phyloP scores from a whole-genome alignment of 2,329 filamentous ascomycete species.

The Cryphonectria japonica region DNA sequence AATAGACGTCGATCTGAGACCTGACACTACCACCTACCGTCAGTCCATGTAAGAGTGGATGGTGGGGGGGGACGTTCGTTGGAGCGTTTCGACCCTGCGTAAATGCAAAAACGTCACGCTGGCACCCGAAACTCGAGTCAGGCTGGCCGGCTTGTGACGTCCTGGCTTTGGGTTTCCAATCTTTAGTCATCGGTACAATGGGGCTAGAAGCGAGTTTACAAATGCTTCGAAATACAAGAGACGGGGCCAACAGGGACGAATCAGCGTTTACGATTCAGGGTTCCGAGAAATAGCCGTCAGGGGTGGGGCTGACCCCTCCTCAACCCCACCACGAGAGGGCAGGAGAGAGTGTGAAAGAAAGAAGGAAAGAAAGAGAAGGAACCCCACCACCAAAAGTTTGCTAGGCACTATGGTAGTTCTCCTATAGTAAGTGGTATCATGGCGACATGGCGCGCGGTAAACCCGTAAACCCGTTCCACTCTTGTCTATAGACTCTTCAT shows the following conservation, averaged over 20 bases:
- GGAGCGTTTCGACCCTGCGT: too few species aligned
- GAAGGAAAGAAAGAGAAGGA: background rate
- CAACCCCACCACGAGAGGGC: background rate
- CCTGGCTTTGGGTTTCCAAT: constrained; percentile 19
- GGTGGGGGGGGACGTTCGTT: too few species aligned
- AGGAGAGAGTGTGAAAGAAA: background rate
- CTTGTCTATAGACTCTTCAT: too few species aligned
- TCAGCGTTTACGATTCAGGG: background rate
- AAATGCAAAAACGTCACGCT: background rate
- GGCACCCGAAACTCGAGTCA: background rate
- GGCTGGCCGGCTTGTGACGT: background rate
- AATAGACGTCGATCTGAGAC: too few species aligned
- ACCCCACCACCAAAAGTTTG: background rate
- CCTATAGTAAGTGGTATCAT: background rate
- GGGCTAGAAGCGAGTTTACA: constrained; percentile 6
- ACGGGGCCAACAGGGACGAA: background rate
- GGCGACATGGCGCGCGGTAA: too few species aligned
- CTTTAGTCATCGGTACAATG: constrained; percentile 23
- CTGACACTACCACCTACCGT: too few species aligned
- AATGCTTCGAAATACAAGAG: constrained; percentile 25
- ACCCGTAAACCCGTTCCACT: background rate
- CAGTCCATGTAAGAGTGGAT: too few species aligned
- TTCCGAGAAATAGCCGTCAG: background rate
- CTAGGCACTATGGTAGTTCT: background rate
- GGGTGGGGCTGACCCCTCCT: background rate